Evolutionary conservation across 306 rosid species (phyloP).

Genomic region (Dryas drummondii): DNA sequence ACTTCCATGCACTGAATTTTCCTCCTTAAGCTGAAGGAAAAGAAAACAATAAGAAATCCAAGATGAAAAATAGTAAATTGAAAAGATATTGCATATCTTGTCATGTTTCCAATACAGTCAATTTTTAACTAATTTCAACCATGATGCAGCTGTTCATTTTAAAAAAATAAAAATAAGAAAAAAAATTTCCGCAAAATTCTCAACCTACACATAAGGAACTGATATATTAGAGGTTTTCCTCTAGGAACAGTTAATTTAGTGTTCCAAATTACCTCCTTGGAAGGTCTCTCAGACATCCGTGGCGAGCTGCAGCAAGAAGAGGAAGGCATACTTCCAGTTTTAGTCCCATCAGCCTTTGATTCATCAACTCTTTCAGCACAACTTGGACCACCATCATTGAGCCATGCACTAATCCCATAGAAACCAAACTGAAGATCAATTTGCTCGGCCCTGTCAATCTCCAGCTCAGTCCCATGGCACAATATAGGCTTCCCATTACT

Average conservation of each 20-base stretch:
- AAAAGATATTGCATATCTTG: too few species aligned
- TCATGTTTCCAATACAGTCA: too few species aligned
- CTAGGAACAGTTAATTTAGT: not conserved
- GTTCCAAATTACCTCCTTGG: conserved; percentile 71
- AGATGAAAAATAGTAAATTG: not conserved
- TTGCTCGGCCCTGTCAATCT: conserved; percentile 70
- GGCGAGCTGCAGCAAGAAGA: conserved; percentile 90
- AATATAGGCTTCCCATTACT: conserved; percentile 63
- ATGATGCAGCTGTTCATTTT: not conserved
- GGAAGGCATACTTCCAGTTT: conserved; percentile 68
- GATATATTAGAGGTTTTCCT: not conserved
- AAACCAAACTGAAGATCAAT: conserved; percentile 96
- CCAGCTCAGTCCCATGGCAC: conserved; percentile 47
- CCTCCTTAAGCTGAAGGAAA: conserved; percentile 66
- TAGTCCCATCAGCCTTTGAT: conserved; percentile 76
- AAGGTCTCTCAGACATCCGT: conserved; percentile 63
- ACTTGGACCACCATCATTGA: conserved; percentile 85
- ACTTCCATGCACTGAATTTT: conserved; percentile 82
- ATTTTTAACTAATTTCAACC: too few species aligned
- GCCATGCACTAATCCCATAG: conserved; percentile 96
- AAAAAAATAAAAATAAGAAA: too few species aligned
- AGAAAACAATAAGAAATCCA: conserved; percentile 1
- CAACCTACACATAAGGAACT: not conserved
- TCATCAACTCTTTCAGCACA: conserved; percentile 86
- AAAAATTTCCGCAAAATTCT: not conserved